Evolutionary conservation across 1,139 yeast species (phyloP), one percentile per base, ranked within the genome.

Genomic region (Lodderomyces pseudojiufengensis): DNA sequence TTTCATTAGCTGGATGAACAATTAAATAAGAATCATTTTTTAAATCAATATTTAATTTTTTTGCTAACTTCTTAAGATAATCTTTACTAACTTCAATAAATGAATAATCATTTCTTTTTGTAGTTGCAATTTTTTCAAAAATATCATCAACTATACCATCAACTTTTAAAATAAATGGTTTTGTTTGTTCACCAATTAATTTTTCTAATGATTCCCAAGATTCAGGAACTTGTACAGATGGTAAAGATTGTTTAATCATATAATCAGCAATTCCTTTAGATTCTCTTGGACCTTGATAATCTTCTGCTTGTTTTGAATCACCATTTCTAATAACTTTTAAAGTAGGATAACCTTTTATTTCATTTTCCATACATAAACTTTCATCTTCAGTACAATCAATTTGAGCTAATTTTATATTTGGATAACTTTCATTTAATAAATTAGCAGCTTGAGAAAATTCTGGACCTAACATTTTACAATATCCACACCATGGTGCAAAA

Each of bases 401-500:
- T 70, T 92, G 95, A 40, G 92, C 97, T 53, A 92, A 72, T 48
- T 80, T 76, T 61, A 90, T 83, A 43, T 76, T 69, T 31, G 72
- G 67, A 48, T 66, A 55, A 45, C 83, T 65, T 33, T 73, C 79
- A 47, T 75, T 76, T 56, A 92, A 73, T 18, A 59, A 51, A 46
- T 85, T 83, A 37, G 98, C 97, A 36, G 97, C 98, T 52, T 75
- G 63, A 48, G 84, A 76, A 57, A 77, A 90, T 63, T 92, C 92
- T 36, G 98, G 98, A 15, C 92, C 97, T 49, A 92, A 73, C 42
- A 78, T 78, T 73, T 92, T 88, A 74, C 98, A 92, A 69, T 92
- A 96, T 15, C 98, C 98, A 73, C 98, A 92, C 98, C 98, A 92
- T 57, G 98, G 97, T 22, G 98, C 98, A 61, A 80, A 92, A 70